A percentile compares a stretch with the other conserved stretches of the same genome.
phyloP scores from a whole-genome alignment of 1,139 yeast genomes.

The Candida anutae region DNA sequence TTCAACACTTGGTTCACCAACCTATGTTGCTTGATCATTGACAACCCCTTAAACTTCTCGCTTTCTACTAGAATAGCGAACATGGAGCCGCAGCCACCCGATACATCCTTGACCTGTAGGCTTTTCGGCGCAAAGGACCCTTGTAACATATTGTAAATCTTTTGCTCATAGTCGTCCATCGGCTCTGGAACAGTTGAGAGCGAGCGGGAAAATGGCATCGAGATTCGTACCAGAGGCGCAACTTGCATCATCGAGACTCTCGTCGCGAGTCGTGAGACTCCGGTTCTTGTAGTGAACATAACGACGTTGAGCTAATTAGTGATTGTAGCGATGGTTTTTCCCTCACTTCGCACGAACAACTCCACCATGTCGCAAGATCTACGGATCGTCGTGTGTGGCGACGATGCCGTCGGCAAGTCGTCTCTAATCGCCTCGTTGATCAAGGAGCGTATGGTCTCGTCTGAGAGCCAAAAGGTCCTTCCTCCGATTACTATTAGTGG shows the following conservation, averaged over 20 bases:
- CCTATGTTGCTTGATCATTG: constrained; percentile 88
- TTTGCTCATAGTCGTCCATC: constrained; percentile 60
- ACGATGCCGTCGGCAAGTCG: constrained; percentile 83
- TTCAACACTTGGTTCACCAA: constrained; percentile 74
- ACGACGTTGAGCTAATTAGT: too few relatives aligned
- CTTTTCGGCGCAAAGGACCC: constrained; percentile 49
- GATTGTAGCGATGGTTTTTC: too few relatives aligned
- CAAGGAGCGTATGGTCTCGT: constrained; percentile 51
- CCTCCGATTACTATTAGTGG: constrained; percentile 71
- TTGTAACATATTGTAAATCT: constrained; percentile 50
- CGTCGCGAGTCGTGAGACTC: too few relatives aligned
- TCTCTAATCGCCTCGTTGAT: constrained; percentile 70
- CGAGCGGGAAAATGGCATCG: neutral
- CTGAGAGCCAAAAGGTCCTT: constrained; percentile 57
- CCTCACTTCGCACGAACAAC: too few relatives aligned
- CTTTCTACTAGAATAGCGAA: constrained; percentile 80
- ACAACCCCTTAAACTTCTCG: constrained; percentile 63
- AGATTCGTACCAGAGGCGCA: neutral
- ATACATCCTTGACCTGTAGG: constrained; percentile 68
- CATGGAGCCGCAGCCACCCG: constrained; percentile 98
- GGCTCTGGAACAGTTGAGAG: constrained; percentile 5
- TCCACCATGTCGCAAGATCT: constrained; percentile 4
- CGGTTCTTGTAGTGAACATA: too few relatives aligned
- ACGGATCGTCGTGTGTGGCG: constrained; percentile 90
- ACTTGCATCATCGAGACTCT: too few relatives aligned